These are phyloP conservation scores for Fusarium sp. DNA, from an alignment of 2,329 filamentous ascomycete species.

Conservation along the genomic window DNA sequence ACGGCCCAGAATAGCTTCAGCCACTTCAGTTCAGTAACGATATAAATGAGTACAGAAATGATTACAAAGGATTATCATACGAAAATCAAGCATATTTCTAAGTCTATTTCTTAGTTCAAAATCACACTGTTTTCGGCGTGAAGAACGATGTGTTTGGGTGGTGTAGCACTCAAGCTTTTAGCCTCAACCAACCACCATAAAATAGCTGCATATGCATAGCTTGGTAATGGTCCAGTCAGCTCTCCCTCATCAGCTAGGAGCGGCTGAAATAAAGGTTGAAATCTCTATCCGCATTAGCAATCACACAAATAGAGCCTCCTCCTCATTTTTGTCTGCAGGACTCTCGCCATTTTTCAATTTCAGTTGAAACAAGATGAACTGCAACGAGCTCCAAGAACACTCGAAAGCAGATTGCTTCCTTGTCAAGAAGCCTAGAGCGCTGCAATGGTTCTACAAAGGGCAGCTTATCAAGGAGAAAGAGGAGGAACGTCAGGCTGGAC, in stretches of 20 bases:
- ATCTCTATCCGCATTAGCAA: background rate
- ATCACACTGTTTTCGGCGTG: background rate
- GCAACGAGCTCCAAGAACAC: constrained; percentile 53
- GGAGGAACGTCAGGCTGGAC: constrained; percentile 58
- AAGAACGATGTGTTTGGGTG: background rate
- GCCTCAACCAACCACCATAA: constrained; percentile 6
- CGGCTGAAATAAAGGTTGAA: constrained; percentile 17
- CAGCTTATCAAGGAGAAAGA: constrained; percentile 57
- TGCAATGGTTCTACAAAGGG: constrained; percentile 61
- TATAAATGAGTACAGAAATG: background rate
- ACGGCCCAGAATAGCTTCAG: constrained; percentile 8
- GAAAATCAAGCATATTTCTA: background rate
- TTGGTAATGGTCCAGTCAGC: constrained; percentile 45
- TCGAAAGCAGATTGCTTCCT: constrained; percentile 51
- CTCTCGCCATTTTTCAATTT: background rate
- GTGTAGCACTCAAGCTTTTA: background rate
- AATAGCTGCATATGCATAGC: constrained; percentile 22
- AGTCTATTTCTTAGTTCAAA: background rate
- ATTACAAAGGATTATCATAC: background rate
- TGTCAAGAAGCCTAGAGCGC: constrained; percentile 54
- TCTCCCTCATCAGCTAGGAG: constrained; percentile 21
- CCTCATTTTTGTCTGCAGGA: background rate
- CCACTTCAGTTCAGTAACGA: constrained; percentile 1
- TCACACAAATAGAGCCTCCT: constrained; percentile 6
- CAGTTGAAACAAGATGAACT: constrained; percentile 49